Percentiles rank a stretch among this genome's conserved stretches.
phyloP scores from a whole-genome alignment of 140 eudicot genomes.

The Bidens hawaiensis region DNA sequence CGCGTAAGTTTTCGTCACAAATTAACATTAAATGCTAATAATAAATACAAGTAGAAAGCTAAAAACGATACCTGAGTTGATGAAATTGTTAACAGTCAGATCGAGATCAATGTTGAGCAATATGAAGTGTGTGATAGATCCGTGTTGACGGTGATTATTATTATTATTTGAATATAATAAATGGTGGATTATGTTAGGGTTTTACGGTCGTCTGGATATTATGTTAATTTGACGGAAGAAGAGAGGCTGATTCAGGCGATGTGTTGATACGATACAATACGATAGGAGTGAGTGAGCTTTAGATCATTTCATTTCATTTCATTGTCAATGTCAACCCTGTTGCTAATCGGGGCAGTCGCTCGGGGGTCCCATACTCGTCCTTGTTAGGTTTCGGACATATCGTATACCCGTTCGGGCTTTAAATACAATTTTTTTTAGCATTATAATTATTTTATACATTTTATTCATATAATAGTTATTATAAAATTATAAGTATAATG shows the following conservation, averaged over 20 bases:
- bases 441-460: no score
- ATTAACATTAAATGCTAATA: not conserved
- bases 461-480: no score
- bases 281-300: slow-evolving; percentile 35
- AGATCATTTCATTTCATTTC: no score
- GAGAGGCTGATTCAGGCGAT: slow-evolving; percentile 32
- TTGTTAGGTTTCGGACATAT: no score
- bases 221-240: slow-evolving; percentile 22
- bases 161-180: slow-evolving; percentile 4
- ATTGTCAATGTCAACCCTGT: slow-evolving; percentile 33
- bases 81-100: slow-evolving; percentile 15
- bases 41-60: not conserved
- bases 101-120: slow-evolving; percentile 31
- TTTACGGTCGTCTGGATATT: slow-evolving; percentile 17
- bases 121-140: slow-evolving; percentile 25
- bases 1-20: not conserved
- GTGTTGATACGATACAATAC: no score
- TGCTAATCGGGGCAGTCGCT: slow-evolving; percentile 6
- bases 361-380: no score
- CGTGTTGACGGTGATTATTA: slow-evolving; percentile 15
- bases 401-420: no score
- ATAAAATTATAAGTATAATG: no score
- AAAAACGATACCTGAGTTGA: slow-evolving; percentile 11
- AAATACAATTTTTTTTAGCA: no score
- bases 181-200: no score